phyloP scores from a whole-genome alignment of 2,329 filamentous ascomycete species.

The Fusarium drepaniforme region DNA sequence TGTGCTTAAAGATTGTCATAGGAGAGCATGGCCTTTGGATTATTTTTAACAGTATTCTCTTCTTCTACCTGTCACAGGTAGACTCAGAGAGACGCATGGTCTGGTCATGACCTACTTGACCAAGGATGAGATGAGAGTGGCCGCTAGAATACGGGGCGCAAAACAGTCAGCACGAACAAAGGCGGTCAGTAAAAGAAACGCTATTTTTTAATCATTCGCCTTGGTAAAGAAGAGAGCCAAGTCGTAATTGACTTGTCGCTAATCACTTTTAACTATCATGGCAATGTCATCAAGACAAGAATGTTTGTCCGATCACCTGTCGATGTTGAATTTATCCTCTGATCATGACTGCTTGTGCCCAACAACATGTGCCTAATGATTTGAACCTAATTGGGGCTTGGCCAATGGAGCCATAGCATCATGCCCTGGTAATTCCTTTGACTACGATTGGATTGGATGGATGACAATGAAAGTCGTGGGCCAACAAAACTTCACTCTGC shows the following conservation, averaged over 20 bases:
- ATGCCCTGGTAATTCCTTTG: not conserved
- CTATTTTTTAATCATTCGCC: not conserved
- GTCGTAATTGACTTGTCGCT: not conserved
- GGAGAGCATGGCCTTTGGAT: not conserved
- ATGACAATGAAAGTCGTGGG: not conserved
- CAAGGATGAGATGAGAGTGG: not conserved
- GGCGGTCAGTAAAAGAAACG: not conserved
- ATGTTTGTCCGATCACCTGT: not conserved
- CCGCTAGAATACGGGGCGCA: not conserved
- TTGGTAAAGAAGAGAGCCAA: not conserved
- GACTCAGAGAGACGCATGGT: not conserved
- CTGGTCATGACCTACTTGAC: not conserved
- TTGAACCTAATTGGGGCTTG: not conserved
- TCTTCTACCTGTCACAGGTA: not conserved
- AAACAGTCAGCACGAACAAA: not conserved
- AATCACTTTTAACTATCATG: not conserved
- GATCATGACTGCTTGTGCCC: not conserved
- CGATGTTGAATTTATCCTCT: not conserved
- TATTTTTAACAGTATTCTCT: not conserved
- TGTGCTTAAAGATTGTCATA: not conserved
- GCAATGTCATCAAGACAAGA: not conserved
- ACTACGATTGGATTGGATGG: not conserved
- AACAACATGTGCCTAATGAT: not conserved
- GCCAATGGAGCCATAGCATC: not conserved
- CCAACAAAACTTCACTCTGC: constrained; percentile 16